Conservation (phyloP, 75 land plant species). For the Pinus taeda region DNA sequence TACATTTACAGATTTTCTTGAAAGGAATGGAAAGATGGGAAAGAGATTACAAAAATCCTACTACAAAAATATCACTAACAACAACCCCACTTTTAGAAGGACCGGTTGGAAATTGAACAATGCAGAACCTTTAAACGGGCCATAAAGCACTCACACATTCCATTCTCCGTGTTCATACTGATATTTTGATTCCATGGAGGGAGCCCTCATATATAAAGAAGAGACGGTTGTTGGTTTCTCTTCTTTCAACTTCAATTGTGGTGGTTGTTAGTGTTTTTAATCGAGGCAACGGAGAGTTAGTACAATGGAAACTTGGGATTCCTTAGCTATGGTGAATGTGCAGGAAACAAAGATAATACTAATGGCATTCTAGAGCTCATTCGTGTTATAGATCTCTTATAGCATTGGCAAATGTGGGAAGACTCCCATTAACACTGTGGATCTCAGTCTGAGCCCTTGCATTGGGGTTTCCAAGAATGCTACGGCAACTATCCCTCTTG, state of each 20-base stretch:
- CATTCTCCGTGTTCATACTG: background rate
- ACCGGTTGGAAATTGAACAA: no score
- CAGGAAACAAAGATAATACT: background rate
- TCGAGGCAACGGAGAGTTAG: no score
- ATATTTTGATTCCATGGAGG: no score
- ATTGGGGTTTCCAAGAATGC: constrained; percentile 18
- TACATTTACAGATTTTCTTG: no score
- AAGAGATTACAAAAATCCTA: no score
- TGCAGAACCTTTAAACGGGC: no score
- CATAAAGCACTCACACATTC: no score
- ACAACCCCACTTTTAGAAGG: no score
- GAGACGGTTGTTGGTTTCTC: background rate
- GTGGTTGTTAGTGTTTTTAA: background rate
- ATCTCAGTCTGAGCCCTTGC: constrained; percentile 30
- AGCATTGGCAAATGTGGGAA: constrained; percentile 16
- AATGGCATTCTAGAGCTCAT: background rate
- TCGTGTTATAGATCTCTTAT: background rate
- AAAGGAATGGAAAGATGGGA: no score
- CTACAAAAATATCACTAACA: no score
- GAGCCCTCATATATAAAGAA: background rate
- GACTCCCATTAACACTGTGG: constrained; percentile 17
- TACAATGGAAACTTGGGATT: background rate
- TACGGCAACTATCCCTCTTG: constrained; percentile 17
- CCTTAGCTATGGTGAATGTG: background rate
- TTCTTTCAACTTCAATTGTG: background rate